Percentiles rank a stretch among this genome's conserved stretches.
These are phyloP conservation scores for Picea sitchensis DNA, from an alignment of 75 land plant species.

Conservation along the genomic window DNA sequence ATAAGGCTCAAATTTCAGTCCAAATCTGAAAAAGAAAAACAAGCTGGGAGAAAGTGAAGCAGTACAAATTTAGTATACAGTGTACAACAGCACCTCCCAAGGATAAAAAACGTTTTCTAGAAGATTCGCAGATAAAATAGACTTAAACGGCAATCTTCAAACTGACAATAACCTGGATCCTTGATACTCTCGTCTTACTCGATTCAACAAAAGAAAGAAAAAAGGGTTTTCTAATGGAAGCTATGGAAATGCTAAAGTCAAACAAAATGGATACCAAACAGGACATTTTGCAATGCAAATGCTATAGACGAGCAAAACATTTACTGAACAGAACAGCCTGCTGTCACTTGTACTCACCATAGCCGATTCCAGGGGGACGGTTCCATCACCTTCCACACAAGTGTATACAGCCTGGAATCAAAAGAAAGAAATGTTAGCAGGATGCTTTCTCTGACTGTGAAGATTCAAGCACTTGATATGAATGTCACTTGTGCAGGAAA, in stretches of 20 bases:
- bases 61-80: no score
- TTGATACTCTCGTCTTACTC: neutral
- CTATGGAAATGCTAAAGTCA: neutral
- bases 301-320: no score
- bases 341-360: conserved; percentile 46
- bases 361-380: conserved; percentile 90
- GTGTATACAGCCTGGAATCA: conserved; percentile 62
- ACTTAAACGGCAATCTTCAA: neutral
- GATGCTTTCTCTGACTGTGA: no score
- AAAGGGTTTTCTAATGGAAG: neutral
- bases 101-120: neutral
- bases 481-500: no score
- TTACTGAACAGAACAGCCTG: neutral
- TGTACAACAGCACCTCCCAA: neutral
- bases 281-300: neutral
- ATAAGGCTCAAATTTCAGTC: no score
- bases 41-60: no score
- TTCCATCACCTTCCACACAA: conserved; percentile 93
- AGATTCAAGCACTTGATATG: neutral
- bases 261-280: neutral
- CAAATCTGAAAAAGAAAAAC: no score
- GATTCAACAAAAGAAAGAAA: neutral
- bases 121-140: neutral
- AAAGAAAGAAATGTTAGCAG: neutral
- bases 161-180: neutral